Evolutionary conservation across 2,329 filamentous ascomycete species (phyloP).

Genomic region (Arthrocladium fulminans): DNA sequence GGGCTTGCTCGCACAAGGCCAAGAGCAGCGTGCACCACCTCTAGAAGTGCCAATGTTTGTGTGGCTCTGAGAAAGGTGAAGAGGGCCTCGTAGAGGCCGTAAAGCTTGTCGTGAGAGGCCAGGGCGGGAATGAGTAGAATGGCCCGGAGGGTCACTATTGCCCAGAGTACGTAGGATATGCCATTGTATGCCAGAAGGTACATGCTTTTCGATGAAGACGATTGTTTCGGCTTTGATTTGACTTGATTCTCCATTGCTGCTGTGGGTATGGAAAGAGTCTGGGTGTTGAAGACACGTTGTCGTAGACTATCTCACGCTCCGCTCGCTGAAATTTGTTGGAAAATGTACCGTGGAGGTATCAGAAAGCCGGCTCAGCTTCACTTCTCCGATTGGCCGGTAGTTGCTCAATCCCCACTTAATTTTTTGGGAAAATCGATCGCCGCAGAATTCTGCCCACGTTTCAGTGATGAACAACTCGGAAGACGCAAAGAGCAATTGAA

Average conservation of each 20-base stretch:
- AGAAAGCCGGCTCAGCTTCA: not conserved
- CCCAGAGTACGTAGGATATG: slow-evolving; percentile 68
- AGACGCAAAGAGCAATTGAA: not conserved
- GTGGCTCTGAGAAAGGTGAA: slow-evolving; percentile 48
- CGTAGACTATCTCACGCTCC: too few species aligned
- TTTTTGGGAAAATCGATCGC: not conserved
- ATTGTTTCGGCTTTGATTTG: slow-evolving; percentile 16
- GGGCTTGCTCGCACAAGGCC: slow-evolving; percentile 80
- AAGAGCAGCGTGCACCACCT: slow-evolving; percentile 70
- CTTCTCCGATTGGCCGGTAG: not conserved
- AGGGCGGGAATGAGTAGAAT: slow-evolving; percentile 45
- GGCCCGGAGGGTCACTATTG: slow-evolving; percentile 62
- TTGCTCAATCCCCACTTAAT: not conserved
- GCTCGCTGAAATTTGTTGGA: too few species aligned
- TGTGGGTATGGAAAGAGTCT: slow-evolving; percentile 5
- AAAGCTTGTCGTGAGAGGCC: slow-evolving; percentile 40
- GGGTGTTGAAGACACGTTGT: too few species aligned
- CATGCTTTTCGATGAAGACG: slow-evolving; percentile 45
- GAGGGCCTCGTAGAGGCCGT: slow-evolving; percentile 39
- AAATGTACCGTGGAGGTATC: not conserved
- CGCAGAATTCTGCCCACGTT: not conserved
- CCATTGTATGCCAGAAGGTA: slow-evolving; percentile 86
- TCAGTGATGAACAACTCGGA: not conserved
- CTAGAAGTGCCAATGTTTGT: slow-evolving; percentile 73
- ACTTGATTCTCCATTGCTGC: slow-evolving; percentile 25